Percentiles rank a stretch among this genome's conserved stretches.
Evolutionary conservation across 139 green algal genomes (phyloP).

Genomic region (Chlamydomonas sp.): DNA sequence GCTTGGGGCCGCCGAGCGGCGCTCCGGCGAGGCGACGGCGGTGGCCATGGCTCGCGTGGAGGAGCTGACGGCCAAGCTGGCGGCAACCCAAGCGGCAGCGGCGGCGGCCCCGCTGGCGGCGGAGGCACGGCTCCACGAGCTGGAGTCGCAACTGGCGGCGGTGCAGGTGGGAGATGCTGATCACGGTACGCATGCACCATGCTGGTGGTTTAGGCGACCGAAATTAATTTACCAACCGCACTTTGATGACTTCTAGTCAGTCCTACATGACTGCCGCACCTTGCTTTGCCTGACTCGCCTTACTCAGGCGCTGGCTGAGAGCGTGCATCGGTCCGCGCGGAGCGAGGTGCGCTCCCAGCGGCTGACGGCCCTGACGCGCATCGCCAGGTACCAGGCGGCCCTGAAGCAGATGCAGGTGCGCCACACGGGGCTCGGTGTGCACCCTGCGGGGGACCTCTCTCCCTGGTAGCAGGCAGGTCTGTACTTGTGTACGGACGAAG

Average conservation of each 20-base stretch:
- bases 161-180: conserved; percentile 14
- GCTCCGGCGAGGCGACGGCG: neutral
- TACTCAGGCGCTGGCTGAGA: neutral
- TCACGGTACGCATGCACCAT: no score
- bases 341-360: neutral
- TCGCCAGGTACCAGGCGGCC: conserved; percentile 11
- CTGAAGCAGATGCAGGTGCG: conserved; percentile 3
- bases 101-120: neutral
- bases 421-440: neutral
- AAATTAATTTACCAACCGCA: no score
- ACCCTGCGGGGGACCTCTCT: no score
- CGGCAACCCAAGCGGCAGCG: neutral
- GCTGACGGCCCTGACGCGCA: conserved; percentile 10
- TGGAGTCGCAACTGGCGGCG: conserved; percentile 34
- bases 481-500: no score
- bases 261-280: no score
- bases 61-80: conserved; percentile 24
- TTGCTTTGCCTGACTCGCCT: no score
- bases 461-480: no score
- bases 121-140: conserved; percentile 18
- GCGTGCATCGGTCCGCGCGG: neutral
- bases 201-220: no score
- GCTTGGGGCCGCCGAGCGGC: conserved; percentile 29
- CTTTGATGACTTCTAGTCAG: no score
- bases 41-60: conserved; percentile 2